Conservation (phyloP, 2,329 filamentous ascomycete species). For the Alternaria panax region DNA sequence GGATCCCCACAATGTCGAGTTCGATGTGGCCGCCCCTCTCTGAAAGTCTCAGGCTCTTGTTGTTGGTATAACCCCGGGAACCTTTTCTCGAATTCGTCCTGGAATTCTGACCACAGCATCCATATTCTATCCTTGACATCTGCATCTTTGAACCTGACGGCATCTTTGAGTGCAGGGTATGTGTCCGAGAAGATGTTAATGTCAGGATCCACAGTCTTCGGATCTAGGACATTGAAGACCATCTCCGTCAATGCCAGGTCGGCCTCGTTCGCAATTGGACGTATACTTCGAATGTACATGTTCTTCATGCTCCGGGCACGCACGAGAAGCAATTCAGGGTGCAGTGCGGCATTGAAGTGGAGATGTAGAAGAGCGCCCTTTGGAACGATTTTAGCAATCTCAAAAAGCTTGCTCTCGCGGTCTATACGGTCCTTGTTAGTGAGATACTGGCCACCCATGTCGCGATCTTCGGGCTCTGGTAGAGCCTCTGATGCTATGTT, state of each 20-base stretch:
- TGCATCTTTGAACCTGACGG: neutral
- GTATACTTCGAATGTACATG: conserved; percentile 74
- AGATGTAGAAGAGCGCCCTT: conserved; percentile 78
- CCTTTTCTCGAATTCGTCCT: conserved; percentile 49
- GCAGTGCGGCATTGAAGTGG: conserved; percentile 78
- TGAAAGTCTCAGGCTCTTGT: conserved; percentile 6
- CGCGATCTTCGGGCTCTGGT: conserved; percentile 48
- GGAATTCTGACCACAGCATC: conserved; percentile 60
- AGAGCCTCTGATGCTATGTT: conserved; percentile 54
- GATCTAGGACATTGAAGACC: conserved; percentile 63
- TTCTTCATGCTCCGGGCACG: conserved; percentile 57
- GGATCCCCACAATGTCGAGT: conserved; percentile 27
- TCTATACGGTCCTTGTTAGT: conserved; percentile 55
- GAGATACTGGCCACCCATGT: conserved; percentile 58
- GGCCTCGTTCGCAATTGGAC: conserved; percentile 53
- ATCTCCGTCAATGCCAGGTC: conserved; percentile 66
- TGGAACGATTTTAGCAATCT: conserved; percentile 66
- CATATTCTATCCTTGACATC: conserved; percentile 24
- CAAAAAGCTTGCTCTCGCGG: conserved; percentile 63
- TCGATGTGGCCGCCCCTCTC: conserved; percentile 12
- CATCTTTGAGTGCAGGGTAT: conserved; percentile 57
- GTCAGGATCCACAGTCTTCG: conserved; percentile 29
- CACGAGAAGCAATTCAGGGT: conserved; percentile 67
- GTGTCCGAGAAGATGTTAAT: conserved; percentile 57
- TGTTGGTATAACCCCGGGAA: conserved; percentile 17